These are phyloP conservation scores for Volvox africanus DNA, from an alignment of 139 green algal species.

Conservation along the genomic window DNA sequence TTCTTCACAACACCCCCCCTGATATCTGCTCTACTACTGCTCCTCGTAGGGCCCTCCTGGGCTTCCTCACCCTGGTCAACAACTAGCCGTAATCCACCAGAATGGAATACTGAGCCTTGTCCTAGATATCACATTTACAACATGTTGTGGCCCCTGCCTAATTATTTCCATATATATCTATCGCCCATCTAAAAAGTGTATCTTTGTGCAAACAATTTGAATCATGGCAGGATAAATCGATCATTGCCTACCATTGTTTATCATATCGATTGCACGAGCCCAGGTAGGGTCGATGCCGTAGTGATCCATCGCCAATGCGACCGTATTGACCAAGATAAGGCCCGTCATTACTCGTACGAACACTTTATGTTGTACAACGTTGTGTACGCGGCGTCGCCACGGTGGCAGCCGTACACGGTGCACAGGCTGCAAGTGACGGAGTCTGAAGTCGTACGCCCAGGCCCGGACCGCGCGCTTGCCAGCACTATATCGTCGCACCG, in stretches of 20 bases:
- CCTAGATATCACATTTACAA: no score
- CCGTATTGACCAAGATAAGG: constrained; percentile 63
- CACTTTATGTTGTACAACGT: not conserved
- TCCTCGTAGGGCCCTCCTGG: no score
- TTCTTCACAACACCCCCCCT: no score
- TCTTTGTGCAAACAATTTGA: no score
- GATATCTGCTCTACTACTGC: no score
- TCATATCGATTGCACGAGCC: constrained; percentile 9
- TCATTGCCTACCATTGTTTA: constrained; percentile 12
- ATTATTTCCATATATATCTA: no score
- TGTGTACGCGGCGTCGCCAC: constrained; percentile 4
- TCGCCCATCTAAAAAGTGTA: no score
- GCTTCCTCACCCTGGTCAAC: no score
- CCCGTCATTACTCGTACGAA: constrained; percentile 66
- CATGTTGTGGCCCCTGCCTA: no score
- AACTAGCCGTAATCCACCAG: no score
- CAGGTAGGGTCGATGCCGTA: constrained; percentile 59
- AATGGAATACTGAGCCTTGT: no score
- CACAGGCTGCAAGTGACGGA: constrained; percentile 16
- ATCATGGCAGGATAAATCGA: no score
- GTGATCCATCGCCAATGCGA: constrained; percentile 64
- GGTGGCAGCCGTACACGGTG: not conserved
- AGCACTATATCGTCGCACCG: not conserved
- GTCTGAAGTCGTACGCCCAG: constrained; percentile 14
- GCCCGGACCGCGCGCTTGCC: not conserved